A percentile compares a stretch with the other conserved stretches of the same genome.
phyloP scores from a whole-genome alignment of 139 green algal species.

The Coelastrella sp. region DNA sequence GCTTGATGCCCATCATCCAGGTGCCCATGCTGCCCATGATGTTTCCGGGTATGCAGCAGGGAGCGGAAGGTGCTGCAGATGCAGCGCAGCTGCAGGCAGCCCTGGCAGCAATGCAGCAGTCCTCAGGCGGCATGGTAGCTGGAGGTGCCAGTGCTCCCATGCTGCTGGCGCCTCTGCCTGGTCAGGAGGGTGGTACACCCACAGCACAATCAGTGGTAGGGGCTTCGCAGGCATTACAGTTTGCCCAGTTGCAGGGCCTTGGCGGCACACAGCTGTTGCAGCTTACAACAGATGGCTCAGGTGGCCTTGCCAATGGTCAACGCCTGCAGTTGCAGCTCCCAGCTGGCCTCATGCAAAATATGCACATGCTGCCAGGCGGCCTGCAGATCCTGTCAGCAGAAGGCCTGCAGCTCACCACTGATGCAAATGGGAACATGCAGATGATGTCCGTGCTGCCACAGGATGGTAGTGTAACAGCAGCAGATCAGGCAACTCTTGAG shows the following conservation, averaged over 20 bases:
- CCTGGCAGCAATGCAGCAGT: constrained; percentile 22
- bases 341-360: constrained; percentile 3
- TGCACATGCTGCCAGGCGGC: constrained; percentile 37
- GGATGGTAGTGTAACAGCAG: background rate
- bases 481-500: constrained; percentile 24
- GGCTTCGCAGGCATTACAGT: constrained; percentile 27
- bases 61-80: background rate
- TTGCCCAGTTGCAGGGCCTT: constrained; percentile 35
- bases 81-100: constrained; percentile 33
- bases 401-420: constrained; percentile 28
- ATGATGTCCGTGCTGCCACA: constrained; percentile 32
- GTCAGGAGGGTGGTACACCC: background rate
- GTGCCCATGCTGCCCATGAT: constrained; percentile 29
- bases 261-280: constrained; percentile 31
- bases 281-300: constrained; percentile 25
- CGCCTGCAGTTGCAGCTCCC: constrained; percentile 28
- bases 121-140: background rate
- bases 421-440: constrained; percentile 26
- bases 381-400: constrained; percentile 44
- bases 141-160: constrained; percentile 22
- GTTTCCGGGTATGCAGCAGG: constrained; percentile 22
- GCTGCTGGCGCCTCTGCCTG: background rate
- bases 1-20: constrained; percentile 42
- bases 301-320: constrained; percentile 20
- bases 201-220: background rate